Conservation (phyloP, 805 yeast species). For the Candida sithepensis region DNA sequence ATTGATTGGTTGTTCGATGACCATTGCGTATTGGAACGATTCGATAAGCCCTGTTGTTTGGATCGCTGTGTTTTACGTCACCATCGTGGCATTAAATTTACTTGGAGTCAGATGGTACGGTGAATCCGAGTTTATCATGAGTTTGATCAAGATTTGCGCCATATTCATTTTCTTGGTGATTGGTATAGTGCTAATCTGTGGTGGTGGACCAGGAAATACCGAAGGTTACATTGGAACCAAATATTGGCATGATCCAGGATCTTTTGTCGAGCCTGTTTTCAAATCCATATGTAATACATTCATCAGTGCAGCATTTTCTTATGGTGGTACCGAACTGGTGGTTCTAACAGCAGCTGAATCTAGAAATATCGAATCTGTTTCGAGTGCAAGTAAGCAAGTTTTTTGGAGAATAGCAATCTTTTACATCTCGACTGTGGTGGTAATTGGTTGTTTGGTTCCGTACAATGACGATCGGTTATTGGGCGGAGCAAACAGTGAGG, state of each 20-base stretch:
- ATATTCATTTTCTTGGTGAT: slow-evolving; percentile 45
- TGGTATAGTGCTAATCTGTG: slow-evolving; percentile 46
- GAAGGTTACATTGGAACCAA: slow-evolving; percentile 46
- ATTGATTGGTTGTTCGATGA: slow-evolving; percentile 56
- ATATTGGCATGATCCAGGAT: slow-evolving; percentile 54
- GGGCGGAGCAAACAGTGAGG: slow-evolving; percentile 49
- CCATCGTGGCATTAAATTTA: slow-evolving; percentile 46
- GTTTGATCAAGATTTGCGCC: slow-evolving; percentile 45
- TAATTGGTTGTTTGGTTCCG: slow-evolving; percentile 68
- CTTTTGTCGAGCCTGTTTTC: slow-evolving; percentile 47
- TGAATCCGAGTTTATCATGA: slow-evolving; percentile 52
- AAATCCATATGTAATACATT: slow-evolving; percentile 49
- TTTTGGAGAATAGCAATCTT: slow-evolving; percentile 66
- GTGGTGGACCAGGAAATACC: slow-evolving; percentile 43
- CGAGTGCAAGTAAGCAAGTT: slow-evolving; percentile 67
- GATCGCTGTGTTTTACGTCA: slow-evolving; percentile 51
- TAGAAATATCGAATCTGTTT: slow-evolving; percentile 64
- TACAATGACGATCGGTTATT: slow-evolving; percentile 49
- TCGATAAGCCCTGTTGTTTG: slow-evolving; percentile 55
- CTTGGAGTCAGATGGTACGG: slow-evolving; percentile 54
- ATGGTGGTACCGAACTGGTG: slow-evolving; percentile 51
- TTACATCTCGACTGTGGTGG: slow-evolving; percentile 56
- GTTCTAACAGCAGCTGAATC: slow-evolving; percentile 74
- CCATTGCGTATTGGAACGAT: slow-evolving; percentile 53
- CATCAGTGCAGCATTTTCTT: slow-evolving; percentile 49